Evolutionary conservation across 73 alveolate genomes (phyloP), one percentile per base, ranked within the genome.

Genomic region (Uronychia setigera): DNA sequence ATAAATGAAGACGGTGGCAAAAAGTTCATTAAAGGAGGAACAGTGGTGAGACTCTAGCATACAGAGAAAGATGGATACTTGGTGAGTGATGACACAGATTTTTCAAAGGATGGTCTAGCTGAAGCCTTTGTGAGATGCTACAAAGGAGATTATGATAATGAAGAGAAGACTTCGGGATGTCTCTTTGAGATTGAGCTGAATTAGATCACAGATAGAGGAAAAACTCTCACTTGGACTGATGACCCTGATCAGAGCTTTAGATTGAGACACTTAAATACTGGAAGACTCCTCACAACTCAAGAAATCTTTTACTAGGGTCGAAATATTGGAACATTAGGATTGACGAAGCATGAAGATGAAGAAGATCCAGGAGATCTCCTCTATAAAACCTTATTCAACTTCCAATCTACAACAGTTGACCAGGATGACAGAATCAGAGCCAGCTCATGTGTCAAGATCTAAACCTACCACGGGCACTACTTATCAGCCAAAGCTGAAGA

Each of bases 321-420:
- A 28, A 30, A 83, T 27, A n/a, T 83, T 0, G 31, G 1, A 26
- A 83, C 90, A 26, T 34, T 83, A n/a, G 90, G 90, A 0, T 33
- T 83, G 26, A 33, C 79, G 26, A 31, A 76, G 81, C 90, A 83
- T 29, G 33, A 59, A 1, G 84, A 33, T 14, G 89, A 59, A 14
- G 31, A 74, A 46, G 85, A 59, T 1, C 5, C 28, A 19, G 82
- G 31, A 0, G 89, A 83, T 26, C 57, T 13, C 5, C 30, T 29
- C 31, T 77, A 76, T 35, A 46, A 59, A 29, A 86, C 93, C 1
- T 74, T 90, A 33, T 86, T 90, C 86, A 33, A 80, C n/a, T 34
- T 90, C 67, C 33, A 59, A 33, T 86, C 96, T 1, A 90, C 96
- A 0, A 86, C 89, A 32, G 74, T 84, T 19, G 96, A 90, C 29